These are phyloP conservation scores for Sporothrix sp. DNA, from an alignment of 2,329 filamentous ascomycete species.

Conservation along the genomic window DNA sequence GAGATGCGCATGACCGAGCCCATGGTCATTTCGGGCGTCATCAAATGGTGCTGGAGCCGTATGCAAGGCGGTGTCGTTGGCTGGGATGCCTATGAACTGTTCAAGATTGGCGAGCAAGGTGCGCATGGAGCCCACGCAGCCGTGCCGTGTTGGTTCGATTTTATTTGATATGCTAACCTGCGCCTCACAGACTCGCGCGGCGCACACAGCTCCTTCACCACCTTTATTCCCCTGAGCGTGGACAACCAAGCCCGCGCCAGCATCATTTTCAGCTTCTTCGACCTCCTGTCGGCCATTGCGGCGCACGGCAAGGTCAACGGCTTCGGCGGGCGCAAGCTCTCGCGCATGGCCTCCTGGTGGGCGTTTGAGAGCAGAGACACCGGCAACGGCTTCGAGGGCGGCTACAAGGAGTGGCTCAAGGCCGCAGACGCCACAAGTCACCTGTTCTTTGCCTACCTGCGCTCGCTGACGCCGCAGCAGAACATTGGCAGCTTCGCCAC, in stretches of 20 bases:
- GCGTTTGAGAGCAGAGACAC: constrained; percentile 86
- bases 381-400: constrained; percentile 85
- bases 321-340: constrained; percentile 85
- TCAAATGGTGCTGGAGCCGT: constrained; percentile 98
- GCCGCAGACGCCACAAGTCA: constrained; percentile 94
- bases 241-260: constrained; percentile 75
- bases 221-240: constrained; percentile 89
- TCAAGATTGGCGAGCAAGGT: constrained; percentile 91
- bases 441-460: constrained; percentile 93
- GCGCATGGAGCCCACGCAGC: neutral
- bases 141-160: neutral
- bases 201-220: constrained; percentile 87
- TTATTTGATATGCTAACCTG: neutral
- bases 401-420: constrained; percentile 81
- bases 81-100: constrained; percentile 95
- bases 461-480: constrained; percentile 77
- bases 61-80: constrained; percentile 84
- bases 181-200: constrained; percentile 65
- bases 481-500: constrained; percentile 69
- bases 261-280: constrained; percentile 96
- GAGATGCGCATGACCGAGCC: constrained; percentile 90
- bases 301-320: constrained; percentile 92
- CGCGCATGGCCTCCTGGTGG: constrained; percentile 96
- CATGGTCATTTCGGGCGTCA: constrained; percentile 85
- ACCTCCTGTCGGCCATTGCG: constrained; percentile 79